Evolutionary conservation across 208 protist species (phyloP).

Genomic region (Histomonas meleagridis): DNA sequence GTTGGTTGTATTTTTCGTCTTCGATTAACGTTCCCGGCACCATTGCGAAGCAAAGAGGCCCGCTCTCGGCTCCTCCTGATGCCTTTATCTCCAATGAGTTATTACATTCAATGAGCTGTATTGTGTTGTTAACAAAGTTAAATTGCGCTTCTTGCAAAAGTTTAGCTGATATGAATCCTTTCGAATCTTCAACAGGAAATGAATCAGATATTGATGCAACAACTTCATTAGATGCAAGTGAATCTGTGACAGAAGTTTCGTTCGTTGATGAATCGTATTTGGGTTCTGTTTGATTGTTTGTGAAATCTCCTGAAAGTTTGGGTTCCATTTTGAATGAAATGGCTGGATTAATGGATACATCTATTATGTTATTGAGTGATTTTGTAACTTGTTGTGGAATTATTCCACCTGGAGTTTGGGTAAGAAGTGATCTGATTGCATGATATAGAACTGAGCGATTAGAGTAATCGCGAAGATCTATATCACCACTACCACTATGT

Average conservation of each 20-base stretch:
- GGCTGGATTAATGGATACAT: not conserved
- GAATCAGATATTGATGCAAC: too few relatives aligned
- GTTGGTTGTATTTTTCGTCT: not conserved
- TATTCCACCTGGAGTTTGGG: not conserved
- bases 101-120: not conserved
- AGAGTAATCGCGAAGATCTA: not conserved
- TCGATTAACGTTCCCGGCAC: not conserved
- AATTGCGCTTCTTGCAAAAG: too few relatives aligned
- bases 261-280: too few relatives aligned
- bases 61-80: not conserved
- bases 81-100: not conserved
- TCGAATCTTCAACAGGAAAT: too few relatives aligned
- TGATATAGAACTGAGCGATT: not conserved
- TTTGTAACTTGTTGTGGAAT: not conserved
- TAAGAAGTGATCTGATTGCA: not conserved
- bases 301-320: not conserved
- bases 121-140: too few relatives aligned
- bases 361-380: not conserved
- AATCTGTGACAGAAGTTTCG: too few relatives aligned
- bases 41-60: not conserved
- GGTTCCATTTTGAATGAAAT: not conserved
- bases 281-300: too few relatives aligned
- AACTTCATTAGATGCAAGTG: too few relatives aligned
- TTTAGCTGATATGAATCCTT: too few relatives aligned
- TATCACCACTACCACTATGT: not conserved